Conservation (phyloP, 371 early-diverging fungal genomes). For the Mucor racemosus region DNA sequence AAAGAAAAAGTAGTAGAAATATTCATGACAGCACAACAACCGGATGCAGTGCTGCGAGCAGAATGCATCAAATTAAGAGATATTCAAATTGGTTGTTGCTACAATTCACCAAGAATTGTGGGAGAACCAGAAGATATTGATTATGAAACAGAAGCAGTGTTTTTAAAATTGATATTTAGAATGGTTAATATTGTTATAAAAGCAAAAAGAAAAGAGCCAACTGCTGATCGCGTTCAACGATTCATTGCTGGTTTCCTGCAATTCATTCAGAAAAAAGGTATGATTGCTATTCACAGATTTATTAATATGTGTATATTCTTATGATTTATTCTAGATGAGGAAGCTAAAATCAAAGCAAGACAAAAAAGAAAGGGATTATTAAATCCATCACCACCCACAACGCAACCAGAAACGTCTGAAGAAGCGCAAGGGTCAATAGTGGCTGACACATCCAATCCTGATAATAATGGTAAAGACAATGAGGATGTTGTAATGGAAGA, state of each 20-base stretch:
- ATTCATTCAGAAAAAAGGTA: constrained; percentile 68
- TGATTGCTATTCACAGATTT: too few relatives aligned
- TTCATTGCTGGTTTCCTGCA: constrained; percentile 81
- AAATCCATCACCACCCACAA: background rate
- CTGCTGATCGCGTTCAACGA: constrained; percentile 75
- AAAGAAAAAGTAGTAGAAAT: constrained; percentile 60
- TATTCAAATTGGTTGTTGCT: constrained; percentile 68
- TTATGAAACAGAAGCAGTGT: constrained; percentile 61
- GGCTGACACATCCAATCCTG: too few relatives aligned
- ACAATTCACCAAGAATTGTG: constrained; percentile 45
- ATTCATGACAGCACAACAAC: constrained; percentile 80
- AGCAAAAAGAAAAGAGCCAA: constrained; percentile 72
- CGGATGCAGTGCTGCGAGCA: constrained; percentile 69
- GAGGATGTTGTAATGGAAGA: background rate
- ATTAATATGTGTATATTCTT: background rate
- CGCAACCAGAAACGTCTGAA: background rate
- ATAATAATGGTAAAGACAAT: background rate
- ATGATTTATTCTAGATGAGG: background rate
- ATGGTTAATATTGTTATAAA: constrained; percentile 77
- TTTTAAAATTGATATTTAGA: constrained; percentile 70
- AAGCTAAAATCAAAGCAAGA: constrained; percentile 11
- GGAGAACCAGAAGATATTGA: constrained; percentile 50
- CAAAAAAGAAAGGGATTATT: background rate
- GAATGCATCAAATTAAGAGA: constrained; percentile 78
- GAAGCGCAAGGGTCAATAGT: background rate